Base-by-base conservation (phyloP, 1,139 yeast species). In the Scheffersomyces cryptocercus region DNA sequence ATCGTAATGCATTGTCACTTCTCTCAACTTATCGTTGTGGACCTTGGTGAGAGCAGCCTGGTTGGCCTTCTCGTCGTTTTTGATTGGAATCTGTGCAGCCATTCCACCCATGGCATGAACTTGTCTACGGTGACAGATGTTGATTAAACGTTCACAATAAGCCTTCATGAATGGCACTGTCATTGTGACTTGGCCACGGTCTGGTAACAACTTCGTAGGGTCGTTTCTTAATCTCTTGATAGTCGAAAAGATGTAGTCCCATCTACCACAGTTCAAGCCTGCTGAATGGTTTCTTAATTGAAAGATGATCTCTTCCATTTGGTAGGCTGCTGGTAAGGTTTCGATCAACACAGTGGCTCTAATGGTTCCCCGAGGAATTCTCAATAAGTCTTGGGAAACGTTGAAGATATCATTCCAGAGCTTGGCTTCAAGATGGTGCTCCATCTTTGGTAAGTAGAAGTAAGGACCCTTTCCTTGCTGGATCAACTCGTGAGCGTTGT, bases 71-170 rank as follows among this genome's bases (percentile, higher is more conserved):
- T 77, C 75, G 57, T 85, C 89, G 49, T 77, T 73, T 70, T 85
- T 85, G 67, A 84, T 82, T 46, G 91, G 91, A 55, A 85, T 85
- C 67, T 84, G 88, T 26, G 91, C 91, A 53, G 90, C 90, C 91
- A 85, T 85, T 51, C 91, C 91, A 51, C 91, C 91, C 80, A 85
- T 82, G 38, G 89, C 91, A 59, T 84, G 89, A 29, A 85, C 89
- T 53, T 84, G 85, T 59, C 90, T 79, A 64, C 77, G 75, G 70
- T 85, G 91, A 64, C 88, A 82, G 40, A 87, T 82, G 66, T 82
- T 72, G 55, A 85, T 85, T 56, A 85, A 74, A 44, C 82, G 73
- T 54, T 80, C 77, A 47, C 84, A 89, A 57, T 85, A 85, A 13
- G 86, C 71, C 38, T 82, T 69, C 90, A 85, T 84, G 68, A 85